Base-by-base conservation (phyloP, 2,329 filamentous ascomycete species). In the Aplosporella prunicola region DNA sequence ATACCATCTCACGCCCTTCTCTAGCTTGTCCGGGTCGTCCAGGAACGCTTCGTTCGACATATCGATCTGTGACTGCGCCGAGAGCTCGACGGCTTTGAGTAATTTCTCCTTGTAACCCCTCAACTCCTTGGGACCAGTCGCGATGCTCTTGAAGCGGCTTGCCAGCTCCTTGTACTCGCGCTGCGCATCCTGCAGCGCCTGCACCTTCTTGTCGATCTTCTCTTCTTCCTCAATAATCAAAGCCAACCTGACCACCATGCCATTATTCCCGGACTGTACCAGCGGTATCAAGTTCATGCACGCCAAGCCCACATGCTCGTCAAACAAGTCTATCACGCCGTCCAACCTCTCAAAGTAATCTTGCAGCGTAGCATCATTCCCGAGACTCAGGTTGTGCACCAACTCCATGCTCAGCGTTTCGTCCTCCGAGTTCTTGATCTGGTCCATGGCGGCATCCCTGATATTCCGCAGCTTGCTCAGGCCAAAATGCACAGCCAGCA, bases 101-200 rank as follows among this genome's bases (percentile, higher is more conserved):
- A 96, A 95, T 57, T 94, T 94, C 50, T 93, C 84, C 66, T 96
- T 98, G 67, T 98, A 98, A 3, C 89, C 91, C 46, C 89, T 80
- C 36, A 93, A 78, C 46, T 87, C 84, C 60, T 93, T 93, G 15
- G 89, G 86, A 1, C 89, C 89, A 47, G 89, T 82, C 8, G 88
- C 89, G 62, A 98, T 94, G 49, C 86, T 89, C 64, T 94, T 88
- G 67, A 98, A 94, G 35, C 89, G 76, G 31, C 80, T 80, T 8
- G 88, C 91, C 55, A 98, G 82, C 57, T 96, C 89, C 57, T 89
- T 87, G 61, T 96, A 93, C 54, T 96, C 89, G 52, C 85, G 86
- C 57, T 96, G 79, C 0, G 91, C 93, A 51, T 96, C 89, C 56
- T 95, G 88, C 45, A 98, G 67, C 2, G 91, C 91, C 53, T 83